A percentile compares a stretch with the other conserved stretches of the same genome.
Conservation (phyloP, 129 eudicot species). For the Flaveria robusta region DNA sequence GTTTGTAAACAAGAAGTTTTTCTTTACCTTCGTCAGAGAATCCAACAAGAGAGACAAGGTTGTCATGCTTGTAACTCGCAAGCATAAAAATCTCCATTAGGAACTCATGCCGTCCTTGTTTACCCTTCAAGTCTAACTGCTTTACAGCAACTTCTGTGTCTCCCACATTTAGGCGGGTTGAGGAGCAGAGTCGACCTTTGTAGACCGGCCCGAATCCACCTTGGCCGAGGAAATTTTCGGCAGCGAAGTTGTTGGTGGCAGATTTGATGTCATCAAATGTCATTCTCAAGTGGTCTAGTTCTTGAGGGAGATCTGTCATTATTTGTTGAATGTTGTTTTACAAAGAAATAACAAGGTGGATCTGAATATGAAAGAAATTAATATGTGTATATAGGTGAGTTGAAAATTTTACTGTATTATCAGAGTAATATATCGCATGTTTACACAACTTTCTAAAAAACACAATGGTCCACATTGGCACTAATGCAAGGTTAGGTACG, state of each 20-base stretch:
- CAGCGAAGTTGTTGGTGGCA: constrained; percentile 1
- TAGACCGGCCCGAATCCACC: constrained; percentile 19
- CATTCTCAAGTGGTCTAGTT: constrained; percentile 5
- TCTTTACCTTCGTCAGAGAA: no score
- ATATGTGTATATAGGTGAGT: no score
- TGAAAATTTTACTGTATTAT: no score
- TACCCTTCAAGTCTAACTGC: background rate
- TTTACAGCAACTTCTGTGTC: background rate
- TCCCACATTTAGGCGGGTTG: background rate
- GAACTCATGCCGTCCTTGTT: constrained; percentile 14
- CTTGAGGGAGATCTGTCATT: background rate
- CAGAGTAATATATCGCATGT: no score
- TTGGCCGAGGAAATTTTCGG: background rate
- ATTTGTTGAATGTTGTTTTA: background rate
- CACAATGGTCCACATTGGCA: no score
- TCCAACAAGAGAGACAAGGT: constrained; percentile 10
- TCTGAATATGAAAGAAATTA: no score
- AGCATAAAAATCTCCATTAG: constrained; percentile 7
- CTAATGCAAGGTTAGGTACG: no score
- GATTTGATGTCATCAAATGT: background rate
- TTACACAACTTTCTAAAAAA: no score
- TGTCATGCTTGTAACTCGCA: constrained; percentile 16
- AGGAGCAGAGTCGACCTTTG: background rate
- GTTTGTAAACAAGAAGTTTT: no score
- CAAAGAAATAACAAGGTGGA: background rate